Conservation (phyloP, 1,284 basidiomycete genomes). For the Grifola frondosa region DNA sequence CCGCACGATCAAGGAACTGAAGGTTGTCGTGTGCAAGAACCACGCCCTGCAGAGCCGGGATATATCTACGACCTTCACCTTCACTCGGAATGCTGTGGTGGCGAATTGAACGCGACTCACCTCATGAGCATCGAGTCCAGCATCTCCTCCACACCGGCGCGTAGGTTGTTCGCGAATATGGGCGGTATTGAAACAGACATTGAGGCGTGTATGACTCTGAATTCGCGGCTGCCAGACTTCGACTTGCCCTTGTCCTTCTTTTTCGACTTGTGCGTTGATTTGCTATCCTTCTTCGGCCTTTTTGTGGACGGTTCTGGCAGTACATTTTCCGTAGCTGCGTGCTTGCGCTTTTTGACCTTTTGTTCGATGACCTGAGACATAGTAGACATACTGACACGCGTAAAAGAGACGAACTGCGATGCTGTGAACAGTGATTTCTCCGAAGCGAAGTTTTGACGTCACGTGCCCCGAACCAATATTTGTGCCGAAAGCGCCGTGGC, state of each 20-base stretch:
- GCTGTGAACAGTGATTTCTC: too few relatives aligned
- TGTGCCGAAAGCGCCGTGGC: too few relatives aligned
- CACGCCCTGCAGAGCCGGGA: constrained; percentile 85
- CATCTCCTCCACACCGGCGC: constrained; percentile 80
- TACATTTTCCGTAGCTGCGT: constrained; percentile 30
- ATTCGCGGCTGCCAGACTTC: constrained; percentile 50
- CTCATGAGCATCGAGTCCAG: constrained; percentile 93
- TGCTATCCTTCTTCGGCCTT: constrained; percentile 29
- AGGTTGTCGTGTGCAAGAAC: constrained; percentile 85
- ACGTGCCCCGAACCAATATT: too few relatives aligned
- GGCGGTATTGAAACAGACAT: constrained; percentile 82
- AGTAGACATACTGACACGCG: too few relatives aligned
- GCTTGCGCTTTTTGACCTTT: constrained; percentile 55
- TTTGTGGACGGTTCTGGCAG: constrained; percentile 30
- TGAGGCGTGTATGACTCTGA: constrained; percentile 64
- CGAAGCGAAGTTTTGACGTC: too few relatives aligned
- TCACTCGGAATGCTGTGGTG: constrained; percentile 8
- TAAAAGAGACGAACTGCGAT: too few relatives aligned
- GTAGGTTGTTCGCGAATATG: constrained; percentile 70
- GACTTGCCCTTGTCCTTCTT: constrained; percentile 42
- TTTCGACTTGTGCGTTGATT: constrained; percentile 32
- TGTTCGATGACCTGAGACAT: constrained; percentile 31
- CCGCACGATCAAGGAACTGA: constrained; percentile 66
- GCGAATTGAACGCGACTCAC: constrained; percentile 44
- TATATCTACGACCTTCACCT: constrained; percentile 60